A percentile compares a stretch with the other conserved stretches of the same genome.
These are phyloP conservation scores for Globisporangium heterothallicum DNA, from an alignment of 352 stramenopile species.

Conservation along the genomic window DNA sequence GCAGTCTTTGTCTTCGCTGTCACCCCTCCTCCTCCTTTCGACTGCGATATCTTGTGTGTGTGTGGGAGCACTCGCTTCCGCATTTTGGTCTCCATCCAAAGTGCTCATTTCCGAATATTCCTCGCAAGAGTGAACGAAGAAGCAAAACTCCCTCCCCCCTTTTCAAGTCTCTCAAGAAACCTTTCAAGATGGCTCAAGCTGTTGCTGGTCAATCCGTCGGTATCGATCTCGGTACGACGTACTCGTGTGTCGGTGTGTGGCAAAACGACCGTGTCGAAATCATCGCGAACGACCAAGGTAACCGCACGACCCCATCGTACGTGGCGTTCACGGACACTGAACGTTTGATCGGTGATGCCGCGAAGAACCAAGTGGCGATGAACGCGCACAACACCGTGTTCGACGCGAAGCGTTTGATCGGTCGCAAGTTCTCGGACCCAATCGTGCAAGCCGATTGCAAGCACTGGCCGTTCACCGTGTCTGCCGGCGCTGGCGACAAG, in stretches of 20 bases:
- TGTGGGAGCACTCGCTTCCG: too few species aligned
- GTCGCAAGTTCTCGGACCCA: conserved; percentile 88
- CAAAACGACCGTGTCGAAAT: conserved; percentile 96
- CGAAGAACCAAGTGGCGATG: conserved; percentile 92
- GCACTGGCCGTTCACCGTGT: conserved; percentile 62
- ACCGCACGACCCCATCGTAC: conserved; percentile 94
- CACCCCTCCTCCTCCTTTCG: too few species aligned
- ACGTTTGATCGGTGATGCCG: conserved; percentile 92
- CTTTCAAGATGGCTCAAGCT: conserved; percentile 24
- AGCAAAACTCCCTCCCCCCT: conserved; percentile 6
- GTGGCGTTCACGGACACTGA: conserved; percentile 94
- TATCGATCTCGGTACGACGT: conserved; percentile 97
- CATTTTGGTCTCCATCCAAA: not conserved
- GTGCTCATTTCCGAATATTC: conserved; percentile 17
- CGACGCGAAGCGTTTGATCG: conserved; percentile 96
- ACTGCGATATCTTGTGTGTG: too few species aligned
- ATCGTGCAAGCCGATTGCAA: conserved; percentile 83
- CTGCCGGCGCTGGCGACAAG: conserved; percentile 55
- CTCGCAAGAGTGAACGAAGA: conserved; percentile 18
- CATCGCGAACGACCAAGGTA: conserved; percentile 95
- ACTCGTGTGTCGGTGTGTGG: conserved; percentile 96
- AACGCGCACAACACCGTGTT: conserved; percentile 95
- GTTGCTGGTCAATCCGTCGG: conserved; percentile 61
- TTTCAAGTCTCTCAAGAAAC: conserved; percentile 10
- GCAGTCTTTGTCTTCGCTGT: too few species aligned